Conservation (phyloP, 495 filamentous ascomycete species). For the Lasiosphaeriaceae sp. region DNA sequence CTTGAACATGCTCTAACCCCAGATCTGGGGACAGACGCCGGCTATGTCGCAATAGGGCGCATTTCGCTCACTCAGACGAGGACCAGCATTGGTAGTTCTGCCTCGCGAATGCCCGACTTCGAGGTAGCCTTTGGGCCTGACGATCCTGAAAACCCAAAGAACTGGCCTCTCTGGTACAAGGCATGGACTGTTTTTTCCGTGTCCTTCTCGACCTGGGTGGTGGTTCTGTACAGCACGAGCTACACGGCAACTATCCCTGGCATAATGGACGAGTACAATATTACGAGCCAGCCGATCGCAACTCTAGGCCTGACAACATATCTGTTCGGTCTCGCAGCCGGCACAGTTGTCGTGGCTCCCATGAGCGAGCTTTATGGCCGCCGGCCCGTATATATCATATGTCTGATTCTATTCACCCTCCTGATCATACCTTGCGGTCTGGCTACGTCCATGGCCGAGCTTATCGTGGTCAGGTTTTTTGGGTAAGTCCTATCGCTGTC, state of each 20-base stretch:
- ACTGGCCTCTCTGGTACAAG: constrained; percentile 71
- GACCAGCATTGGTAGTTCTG: constrained; percentile 56
- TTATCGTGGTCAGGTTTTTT: constrained; percentile 70
- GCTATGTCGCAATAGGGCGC: not conserved
- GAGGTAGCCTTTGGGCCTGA: constrained; percentile 71
- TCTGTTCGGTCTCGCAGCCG: constrained; percentile 66
- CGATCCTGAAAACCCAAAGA: constrained; percentile 68
- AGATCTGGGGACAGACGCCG: constrained; percentile 15
- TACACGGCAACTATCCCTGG: constrained; percentile 68
- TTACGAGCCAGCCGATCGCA: constrained; percentile 50
- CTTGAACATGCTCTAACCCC: constrained; percentile 35
- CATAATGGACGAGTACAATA: constrained; percentile 62
- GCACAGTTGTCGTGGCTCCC: constrained; percentile 68
- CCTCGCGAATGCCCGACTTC: constrained; percentile 60
- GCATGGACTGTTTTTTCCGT: constrained; percentile 58
- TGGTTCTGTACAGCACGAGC: constrained; percentile 82
- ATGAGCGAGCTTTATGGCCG: constrained; percentile 76
- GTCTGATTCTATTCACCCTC: constrained; percentile 58
- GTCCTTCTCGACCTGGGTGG: constrained; percentile 67
- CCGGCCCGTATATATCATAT: constrained; percentile 64
- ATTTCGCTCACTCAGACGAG: constrained; percentile 27
- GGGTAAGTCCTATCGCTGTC: constrained; percentile 39
- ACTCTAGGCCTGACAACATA: constrained; percentile 81
- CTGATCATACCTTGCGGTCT: constrained; percentile 70
- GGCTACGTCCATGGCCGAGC: constrained; percentile 57